Evolutionary conservation across 768 basidiomycete species (phyloP).

Genomic region (Megacollybia marginata): DNA sequence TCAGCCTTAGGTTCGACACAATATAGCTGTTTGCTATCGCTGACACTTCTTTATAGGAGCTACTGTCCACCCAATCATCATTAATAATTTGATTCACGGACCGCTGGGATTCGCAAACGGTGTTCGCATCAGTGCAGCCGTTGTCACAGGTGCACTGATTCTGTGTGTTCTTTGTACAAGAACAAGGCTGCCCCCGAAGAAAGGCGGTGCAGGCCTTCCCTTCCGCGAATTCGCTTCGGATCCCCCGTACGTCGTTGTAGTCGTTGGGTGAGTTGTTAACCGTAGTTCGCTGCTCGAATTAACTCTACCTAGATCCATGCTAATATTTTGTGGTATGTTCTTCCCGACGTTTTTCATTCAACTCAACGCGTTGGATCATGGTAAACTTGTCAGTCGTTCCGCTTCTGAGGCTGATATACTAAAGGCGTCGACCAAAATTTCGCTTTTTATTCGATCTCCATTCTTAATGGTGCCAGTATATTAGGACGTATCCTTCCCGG

Average conservation of each 20-base stretch:
- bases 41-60: conserved; percentile 51
- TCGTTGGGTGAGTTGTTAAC: conserved; percentile 23
- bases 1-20: conserved; percentile 8
- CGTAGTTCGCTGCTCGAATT: not conserved
- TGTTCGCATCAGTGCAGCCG: conserved; percentile 43
- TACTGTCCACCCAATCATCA: conserved; percentile 53
- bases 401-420: conserved; percentile 39
- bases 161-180: conserved; percentile 31
- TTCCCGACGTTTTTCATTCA: conserved; percentile 54
- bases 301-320: conserved; percentile 18
- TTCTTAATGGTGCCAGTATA: conserved; percentile 43
- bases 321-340: conserved; percentile 32
- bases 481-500: conserved; percentile 41
- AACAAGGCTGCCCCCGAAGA: conserved; percentile 32
- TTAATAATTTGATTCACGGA: conserved; percentile 46
- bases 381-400: conserved; percentile 28
- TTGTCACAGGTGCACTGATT: conserved; percentile 29
- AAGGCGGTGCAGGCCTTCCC: conserved; percentile 18
- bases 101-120: conserved; percentile 43
- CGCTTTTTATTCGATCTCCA: conserved; percentile 24
- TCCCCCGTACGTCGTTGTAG: conserved; percentile 33
- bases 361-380: conserved; percentile 40
- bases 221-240: conserved; percentile 29
- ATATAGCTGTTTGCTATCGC: conserved; percentile 7
- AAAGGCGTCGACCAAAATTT: not conserved